Conservation (phyloP, 1,284 basidiomycete species). For the Coriolopsis trogii region DNA sequence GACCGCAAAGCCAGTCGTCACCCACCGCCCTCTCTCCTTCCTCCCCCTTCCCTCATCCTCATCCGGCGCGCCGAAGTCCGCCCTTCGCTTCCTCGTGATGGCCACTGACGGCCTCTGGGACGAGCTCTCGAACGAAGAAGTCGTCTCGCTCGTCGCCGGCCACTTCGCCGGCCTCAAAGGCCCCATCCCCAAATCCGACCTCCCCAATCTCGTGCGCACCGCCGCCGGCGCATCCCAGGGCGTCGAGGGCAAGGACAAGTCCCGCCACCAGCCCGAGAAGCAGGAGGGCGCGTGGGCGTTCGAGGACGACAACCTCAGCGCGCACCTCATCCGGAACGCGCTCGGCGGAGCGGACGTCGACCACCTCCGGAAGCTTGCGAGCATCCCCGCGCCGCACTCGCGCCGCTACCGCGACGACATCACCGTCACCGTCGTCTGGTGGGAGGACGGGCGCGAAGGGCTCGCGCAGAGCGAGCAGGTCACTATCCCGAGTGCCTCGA, state of each 20-base stretch:
- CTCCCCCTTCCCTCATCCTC: slow-evolving; percentile 35
- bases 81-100: slow-evolving; percentile 64
- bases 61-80: slow-evolving; percentile 27
- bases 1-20: slow-evolving; percentile 88
- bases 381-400: slow-evolving; percentile 83
- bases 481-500: slow-evolving; percentile 3
- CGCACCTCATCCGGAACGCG: slow-evolving; percentile 94
- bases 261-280: slow-evolving; percentile 31
- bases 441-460: slow-evolving; percentile 63
- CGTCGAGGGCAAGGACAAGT: slow-evolving; percentile 67
- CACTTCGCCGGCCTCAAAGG: slow-evolving; percentile 78
- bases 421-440: slow-evolving; percentile 88
- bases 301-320: slow-evolving; percentile 84
- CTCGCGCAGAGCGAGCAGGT: slow-evolving; percentile 30
- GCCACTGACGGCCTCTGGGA: slow-evolving; percentile 88
- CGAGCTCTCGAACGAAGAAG: slow-evolving; percentile 91
- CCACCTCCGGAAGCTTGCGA: slow-evolving; percentile 72
- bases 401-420: slow-evolving; percentile 87
- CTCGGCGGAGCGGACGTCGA: slow-evolving; percentile 84
- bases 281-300: slow-evolving; percentile 73
- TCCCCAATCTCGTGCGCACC: slow-evolving; percentile 58
- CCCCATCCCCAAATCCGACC: slow-evolving; percentile 56
- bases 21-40: slow-evolving; percentile 70
- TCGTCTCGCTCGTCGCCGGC: slow-evolving; percentile 87
- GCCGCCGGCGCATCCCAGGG: slow-evolving; percentile 52